Base-by-base conservation (phyloP, 495 filamentous ascomycete genomes). In the Usnea hakonensis region DNA sequence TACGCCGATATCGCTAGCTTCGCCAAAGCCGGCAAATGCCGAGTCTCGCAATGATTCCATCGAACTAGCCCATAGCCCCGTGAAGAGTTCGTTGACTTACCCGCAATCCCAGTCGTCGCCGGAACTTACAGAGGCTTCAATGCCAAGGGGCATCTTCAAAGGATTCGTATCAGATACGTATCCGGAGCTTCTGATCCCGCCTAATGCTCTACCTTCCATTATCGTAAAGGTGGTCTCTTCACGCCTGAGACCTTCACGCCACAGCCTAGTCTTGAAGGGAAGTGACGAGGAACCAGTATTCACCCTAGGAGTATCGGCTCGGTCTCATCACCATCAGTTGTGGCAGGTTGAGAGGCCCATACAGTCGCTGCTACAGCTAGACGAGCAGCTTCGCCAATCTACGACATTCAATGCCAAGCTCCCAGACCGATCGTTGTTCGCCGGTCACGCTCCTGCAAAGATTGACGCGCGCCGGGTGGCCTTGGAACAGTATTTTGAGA, bases 301-400 rank as follows among this genome's bases (percentile, higher is more conserved):
- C 67, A 95, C 90, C 3, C 79, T 98, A 23, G 91, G 90, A 43
- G 80, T 98, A 33, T 87, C 90, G 67, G 86, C 88, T 17, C 83
- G 90, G 60, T 85, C 86, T 13, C 85, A 90, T 68, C 80, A 84
- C n/a, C 81, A 79, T 43, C 91, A 97, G 70, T 76, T 97, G 36
- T 95, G 95, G 90, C 83, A 94, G 43, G 85, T 97, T 11, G 94
- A 97, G 73, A 98, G 97, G 69, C 88, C 95, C 60, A 86, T 90
- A 14, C 73, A 82, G 36, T 87, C 95, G 58, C 75, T 98, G n/a
- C 82, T 86, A 14, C 82, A 87, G 64, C 79, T 98, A 32, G 92
- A 98, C 73, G 79, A 87, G 50, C 82, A 88, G 66, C 76, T 98
- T 54, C 89, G 88, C 69, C 83, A 87, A 64, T 82, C 83, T 38